Base-by-base conservation (phyloP, 1,139 yeast genomes). In the Meyerozyma carpophila region DNA sequence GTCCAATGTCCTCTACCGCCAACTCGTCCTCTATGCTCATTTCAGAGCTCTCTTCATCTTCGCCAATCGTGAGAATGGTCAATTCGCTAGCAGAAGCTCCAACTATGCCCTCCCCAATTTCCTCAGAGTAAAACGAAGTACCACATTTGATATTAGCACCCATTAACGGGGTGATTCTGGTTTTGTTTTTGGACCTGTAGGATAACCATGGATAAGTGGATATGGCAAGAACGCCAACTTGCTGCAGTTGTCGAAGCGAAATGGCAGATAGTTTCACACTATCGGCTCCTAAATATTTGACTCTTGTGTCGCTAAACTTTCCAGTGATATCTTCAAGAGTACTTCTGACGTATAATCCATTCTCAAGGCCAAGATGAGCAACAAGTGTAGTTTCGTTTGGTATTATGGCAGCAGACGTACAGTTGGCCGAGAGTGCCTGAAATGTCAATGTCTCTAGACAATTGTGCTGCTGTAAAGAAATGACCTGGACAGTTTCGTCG, bases 331-430 rank as follows among this genome's bases (percentile, higher is more conserved):
- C 60, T 53, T 85, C 88, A 28, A 89, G 55, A 7, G 67, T 66
- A 1, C 89, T 78, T 27, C 83, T 69, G 3, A 84, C 82, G 62
- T 85, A 88, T 1, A 90, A 79, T 29, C 98, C 98, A 59, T 82
- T 88, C 24, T 70, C 76, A 71, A 91, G 72, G 1, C 98, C 98
- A 42, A 89, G 77, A 61, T 90, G 95, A 7, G 87, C 73, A 16
- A 49, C 40, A 37, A 47, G 25, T 5, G 43, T 49, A 14, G 44
- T 43, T 27, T 48, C 48, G 8, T 51, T 42, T 2, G 56, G 49
- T 14, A 58, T 44, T 51, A 84, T 61, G 14, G 75, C 61, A 38
- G 84, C 62, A 1, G 82, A 74, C 5, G 71, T 59, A 1, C 84
- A 77, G 5, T 75, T 68, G 0, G 93, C 77, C 26, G 84, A 76